A percentile compares a stretch with the other conserved stretches of the same genome.
Evolutionary conservation across 2,329 filamentous ascomycete genomes (phyloP).

Genomic region (Albophoma yamanashiensis): DNA sequence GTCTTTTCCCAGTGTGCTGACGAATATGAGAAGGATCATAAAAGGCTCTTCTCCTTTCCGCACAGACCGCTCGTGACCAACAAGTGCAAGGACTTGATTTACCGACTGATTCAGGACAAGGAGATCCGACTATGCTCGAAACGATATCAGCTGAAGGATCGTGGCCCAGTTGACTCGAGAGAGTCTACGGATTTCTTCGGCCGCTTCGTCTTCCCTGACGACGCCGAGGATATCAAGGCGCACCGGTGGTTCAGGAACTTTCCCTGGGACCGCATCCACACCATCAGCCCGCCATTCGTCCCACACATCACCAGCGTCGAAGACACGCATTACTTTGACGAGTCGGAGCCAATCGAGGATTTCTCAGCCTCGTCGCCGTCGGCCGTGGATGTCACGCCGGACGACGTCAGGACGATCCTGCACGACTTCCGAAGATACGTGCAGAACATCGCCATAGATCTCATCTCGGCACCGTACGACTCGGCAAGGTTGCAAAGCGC

Average conservation of each 20-base stretch:
- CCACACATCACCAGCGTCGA: conserved; percentile 58
- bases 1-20: not conserved
- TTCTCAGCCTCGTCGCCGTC: conserved; percentile 39
- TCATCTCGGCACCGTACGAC: conserved; percentile 38
- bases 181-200: conserved; percentile 15
- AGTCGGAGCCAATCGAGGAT: conserved; percentile 62
- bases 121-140: conserved; percentile 66
- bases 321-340: conserved; percentile 85
- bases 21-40: conserved; percentile 48
- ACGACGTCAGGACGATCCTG: conserved; percentile 22
- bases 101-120: conserved; percentile 60
- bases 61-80: conserved; percentile 52
- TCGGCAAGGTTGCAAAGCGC: conserved; percentile 35
- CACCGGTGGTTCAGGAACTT: conserved; percentile 80
- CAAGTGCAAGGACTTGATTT: conserved; percentile 69
- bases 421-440: conserved; percentile 26
- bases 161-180: conserved; percentile 11
- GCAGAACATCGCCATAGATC: conserved; percentile 31
- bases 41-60: conserved; percentile 61
- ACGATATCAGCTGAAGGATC: conserved; percentile 61
- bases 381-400: conserved; percentile 14
- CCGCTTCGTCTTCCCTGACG: conserved; percentile 68
- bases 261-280: conserved; percentile 66
- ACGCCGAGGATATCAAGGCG: conserved; percentile 79
- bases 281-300: conserved; percentile 64